A percentile compares a stretch with the other conserved stretches of the same genome.
Conservation (phyloP, 2,329 filamentous ascomycete genomes). For the Talaromyces sp. region DNA sequence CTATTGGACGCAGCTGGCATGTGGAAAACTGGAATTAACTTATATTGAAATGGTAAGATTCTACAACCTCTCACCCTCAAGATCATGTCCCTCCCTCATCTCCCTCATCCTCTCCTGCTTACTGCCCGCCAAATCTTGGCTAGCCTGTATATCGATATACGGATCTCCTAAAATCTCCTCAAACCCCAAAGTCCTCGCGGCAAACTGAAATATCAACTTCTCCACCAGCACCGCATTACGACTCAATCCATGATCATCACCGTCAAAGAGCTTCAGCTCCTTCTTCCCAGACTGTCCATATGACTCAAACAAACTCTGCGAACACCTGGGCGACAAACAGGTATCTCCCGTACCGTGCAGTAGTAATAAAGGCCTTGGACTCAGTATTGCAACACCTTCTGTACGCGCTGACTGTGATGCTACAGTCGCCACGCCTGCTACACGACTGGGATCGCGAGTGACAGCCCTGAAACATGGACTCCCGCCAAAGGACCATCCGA, state of each 20-base stretch:
- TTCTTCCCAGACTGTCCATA: constrained; percentile 33
- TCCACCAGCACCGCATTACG: constrained; percentile 35
- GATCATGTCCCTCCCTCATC: constrained; percentile 33
- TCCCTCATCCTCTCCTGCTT: constrained; percentile 25
- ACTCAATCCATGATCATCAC: constrained; percentile 41
- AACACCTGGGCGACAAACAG: constrained; percentile 31
- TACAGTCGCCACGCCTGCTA: constrained; percentile 36
- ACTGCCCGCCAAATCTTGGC: constrained; percentile 21
- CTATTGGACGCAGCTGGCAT: no score
- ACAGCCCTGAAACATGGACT: constrained; percentile 39
- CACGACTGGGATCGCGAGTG: constrained; percentile 26
- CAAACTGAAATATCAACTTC: constrained; percentile 37
- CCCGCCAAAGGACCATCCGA: constrained; percentile 43
- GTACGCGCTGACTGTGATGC: constrained; percentile 38
- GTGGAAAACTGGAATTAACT: no score
- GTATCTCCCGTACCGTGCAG: constrained; percentile 38
- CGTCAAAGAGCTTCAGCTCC: constrained; percentile 36
- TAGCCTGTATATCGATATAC: constrained; percentile 15
- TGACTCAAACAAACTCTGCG: constrained; percentile 31
- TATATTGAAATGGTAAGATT: no score
- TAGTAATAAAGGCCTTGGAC: constrained; percentile 34
- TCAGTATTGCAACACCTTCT: constrained; percentile 27
- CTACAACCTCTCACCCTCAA: constrained; percentile 31
- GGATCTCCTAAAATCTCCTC: constrained; percentile 16
- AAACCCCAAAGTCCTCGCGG: constrained; percentile 31